phyloP scores from a whole-genome alignment of 495 filamentous ascomycete species.

The Aspergillus haitiensis region DNA sequence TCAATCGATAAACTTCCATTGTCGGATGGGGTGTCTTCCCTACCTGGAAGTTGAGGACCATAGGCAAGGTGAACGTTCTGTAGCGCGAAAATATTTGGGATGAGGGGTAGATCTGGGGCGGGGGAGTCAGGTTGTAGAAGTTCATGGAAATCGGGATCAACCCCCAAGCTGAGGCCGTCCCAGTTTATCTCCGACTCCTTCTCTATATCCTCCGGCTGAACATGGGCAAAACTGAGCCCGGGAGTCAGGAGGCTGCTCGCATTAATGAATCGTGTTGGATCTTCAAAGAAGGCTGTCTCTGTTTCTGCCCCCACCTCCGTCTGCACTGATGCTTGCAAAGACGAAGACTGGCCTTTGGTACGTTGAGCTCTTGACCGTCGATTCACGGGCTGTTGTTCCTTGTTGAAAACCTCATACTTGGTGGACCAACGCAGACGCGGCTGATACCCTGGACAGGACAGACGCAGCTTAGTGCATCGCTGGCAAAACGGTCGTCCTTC shows the following conservation, averaged over 20 bases:
- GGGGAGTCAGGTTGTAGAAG: background rate
- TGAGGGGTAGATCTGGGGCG: background rate
- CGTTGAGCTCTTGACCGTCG: background rate
- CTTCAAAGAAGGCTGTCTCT: background rate
- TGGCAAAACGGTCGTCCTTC: background rate
- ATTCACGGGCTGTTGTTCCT: background rate
- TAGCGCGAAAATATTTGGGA: background rate
- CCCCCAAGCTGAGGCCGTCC: background rate
- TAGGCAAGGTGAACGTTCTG: background rate
- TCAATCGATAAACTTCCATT: background rate
- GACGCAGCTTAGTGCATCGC: background rate
- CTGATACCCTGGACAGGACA: conserved; percentile 1
- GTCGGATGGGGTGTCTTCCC: background rate
- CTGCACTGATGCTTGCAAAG: background rate
- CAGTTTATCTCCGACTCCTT: background rate
- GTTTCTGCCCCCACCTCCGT: no score
- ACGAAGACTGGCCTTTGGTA: background rate
- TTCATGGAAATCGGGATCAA: background rate
- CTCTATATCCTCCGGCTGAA: background rate
- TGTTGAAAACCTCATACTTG: conserved; percentile 6
- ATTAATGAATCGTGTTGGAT: background rate
- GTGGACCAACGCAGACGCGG: conserved; percentile 6
- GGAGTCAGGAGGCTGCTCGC: background rate
- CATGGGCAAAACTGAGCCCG: background rate
- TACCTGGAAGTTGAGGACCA: background rate